phyloP scores from a whole-genome alignment of 106 monocot genomes.

The Phalaenopsis aphrodite region DNA sequence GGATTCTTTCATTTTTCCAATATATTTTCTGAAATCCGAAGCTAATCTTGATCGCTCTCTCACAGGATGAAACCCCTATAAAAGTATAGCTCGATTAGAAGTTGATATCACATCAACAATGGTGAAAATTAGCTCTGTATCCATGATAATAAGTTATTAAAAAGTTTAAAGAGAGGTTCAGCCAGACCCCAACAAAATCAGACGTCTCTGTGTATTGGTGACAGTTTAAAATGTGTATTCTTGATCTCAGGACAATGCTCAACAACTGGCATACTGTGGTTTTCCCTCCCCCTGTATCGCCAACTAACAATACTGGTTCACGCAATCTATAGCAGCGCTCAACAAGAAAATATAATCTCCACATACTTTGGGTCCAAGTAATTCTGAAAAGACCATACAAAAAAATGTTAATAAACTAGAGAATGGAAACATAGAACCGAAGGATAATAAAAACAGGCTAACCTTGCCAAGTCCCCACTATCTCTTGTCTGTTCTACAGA shows the following conservation, averaged over 20 bases:
- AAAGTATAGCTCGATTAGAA: neutral
- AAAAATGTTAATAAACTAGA: neutral
- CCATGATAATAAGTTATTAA: neutral
- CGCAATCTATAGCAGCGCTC: slow-evolving; percentile 70
- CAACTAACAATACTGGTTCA: slow-evolving; percentile 94
- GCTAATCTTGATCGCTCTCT: slow-evolving; percentile 60
- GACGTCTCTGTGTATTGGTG: slow-evolving; percentile 95
- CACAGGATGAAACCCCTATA: slow-evolving; percentile 83
- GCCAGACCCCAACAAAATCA: slow-evolving; percentile 84
- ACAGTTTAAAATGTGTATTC: slow-evolving; percentile 82
- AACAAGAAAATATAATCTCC: slow-evolving; percentile 77
- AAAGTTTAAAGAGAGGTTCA: neutral
- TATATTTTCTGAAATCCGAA: slow-evolving; percentile 37
- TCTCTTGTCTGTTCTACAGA: slow-evolving; percentile 14
- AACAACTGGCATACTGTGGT: slow-evolving; percentile 94
- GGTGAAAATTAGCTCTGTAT: neutral
- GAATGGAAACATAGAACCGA: neutral
- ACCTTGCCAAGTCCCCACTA: slow-evolving; percentile 40
- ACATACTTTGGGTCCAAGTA: slow-evolving; percentile 73
- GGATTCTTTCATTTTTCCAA: slow-evolving; percentile 34
- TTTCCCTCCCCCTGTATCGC: slow-evolving; percentile 97
- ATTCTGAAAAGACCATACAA: slow-evolving; percentile 34
- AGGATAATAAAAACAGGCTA: slow-evolving; percentile 10
- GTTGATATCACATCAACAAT: neutral
- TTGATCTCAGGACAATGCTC: slow-evolving; percentile 39